These are phyloP conservation scores for Russula lepida DNA, from an alignment of 768 basidiomycete genomes.

Conservation along the genomic window DNA sequence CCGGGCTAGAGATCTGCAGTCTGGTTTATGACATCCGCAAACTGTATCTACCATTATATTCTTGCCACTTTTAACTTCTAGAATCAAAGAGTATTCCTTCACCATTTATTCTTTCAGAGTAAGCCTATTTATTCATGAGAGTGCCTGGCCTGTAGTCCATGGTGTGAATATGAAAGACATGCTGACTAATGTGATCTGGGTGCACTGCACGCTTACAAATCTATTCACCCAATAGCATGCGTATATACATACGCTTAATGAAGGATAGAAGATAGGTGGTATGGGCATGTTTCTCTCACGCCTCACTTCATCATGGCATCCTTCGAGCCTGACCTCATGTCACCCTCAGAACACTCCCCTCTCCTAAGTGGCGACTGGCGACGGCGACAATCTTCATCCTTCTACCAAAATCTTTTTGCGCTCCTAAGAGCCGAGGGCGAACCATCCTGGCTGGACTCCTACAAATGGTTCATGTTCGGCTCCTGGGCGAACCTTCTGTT, in stretches of 20 bases:
- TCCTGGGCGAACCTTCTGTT: constrained; percentile 72
- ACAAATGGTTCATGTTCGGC: constrained; percentile 50
- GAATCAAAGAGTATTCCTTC: neutral
- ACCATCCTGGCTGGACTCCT: constrained; percentile 52
- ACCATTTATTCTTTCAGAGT: neutral
- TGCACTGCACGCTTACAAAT: no score
- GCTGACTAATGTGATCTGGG: no score
- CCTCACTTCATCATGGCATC: no score
- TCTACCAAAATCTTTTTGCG: constrained; percentile 30
- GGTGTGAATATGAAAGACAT: no score
- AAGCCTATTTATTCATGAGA: neutral
- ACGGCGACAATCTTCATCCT: constrained; percentile 39
- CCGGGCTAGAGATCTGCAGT: neutral
- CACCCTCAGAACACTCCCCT: constrained; percentile 12
- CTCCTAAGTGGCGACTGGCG: constrained; percentile 26
- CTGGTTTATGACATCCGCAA: neutral
- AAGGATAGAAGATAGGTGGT: no score
- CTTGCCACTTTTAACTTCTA: neutral
- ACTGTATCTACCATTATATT: neutral
- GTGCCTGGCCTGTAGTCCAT: no score
- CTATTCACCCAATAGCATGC: no score
- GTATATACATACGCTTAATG: no score
- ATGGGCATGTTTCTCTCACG: no score
- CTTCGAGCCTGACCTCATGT: no score
- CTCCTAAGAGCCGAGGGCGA: constrained; percentile 52